phyloP scores from a whole-genome alignment of 179 eudicot genomes.

The Pouteria campechiana region DNA sequence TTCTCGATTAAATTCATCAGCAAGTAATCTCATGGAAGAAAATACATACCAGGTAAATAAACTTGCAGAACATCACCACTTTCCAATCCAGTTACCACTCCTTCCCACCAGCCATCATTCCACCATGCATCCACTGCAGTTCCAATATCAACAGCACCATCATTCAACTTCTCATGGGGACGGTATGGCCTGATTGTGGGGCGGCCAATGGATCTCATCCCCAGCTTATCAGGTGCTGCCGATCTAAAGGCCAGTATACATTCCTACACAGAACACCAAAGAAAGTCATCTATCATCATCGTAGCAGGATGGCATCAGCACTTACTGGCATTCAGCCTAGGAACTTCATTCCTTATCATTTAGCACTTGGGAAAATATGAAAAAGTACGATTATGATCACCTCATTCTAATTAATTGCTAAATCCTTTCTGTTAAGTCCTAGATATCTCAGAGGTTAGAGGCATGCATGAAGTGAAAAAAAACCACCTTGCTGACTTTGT shows the following conservation, averaged over 20 bases:
- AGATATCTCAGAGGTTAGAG: no score
- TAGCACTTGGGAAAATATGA: no score
- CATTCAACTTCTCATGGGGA: conserved; percentile 13
- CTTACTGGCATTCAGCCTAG: no score
- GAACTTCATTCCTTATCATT: no score
- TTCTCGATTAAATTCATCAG: no score
- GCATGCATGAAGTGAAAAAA: no score
- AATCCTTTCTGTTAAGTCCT: no score
- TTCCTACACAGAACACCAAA: conserved; percentile 40
- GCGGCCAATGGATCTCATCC: conserved; percentile 63
- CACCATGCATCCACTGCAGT: conserved; percentile 85
- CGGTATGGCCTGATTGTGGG: conserved; percentile 63
- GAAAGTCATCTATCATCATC: not conserved
- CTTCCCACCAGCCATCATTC: conserved; percentile 98
- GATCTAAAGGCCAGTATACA: conserved; percentile 70
- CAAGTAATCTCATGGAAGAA: not conserved
- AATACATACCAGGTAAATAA: conserved; percentile 53
- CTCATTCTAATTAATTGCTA: no score
- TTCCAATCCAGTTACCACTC: conserved; percentile 38
- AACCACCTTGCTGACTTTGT: no score
- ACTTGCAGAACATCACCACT: conserved; percentile 31
- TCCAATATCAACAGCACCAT: conserved; percentile 41
- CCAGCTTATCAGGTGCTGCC: conserved; percentile 76
- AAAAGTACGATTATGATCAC: no score
- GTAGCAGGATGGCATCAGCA: no score